These are phyloP conservation scores for Aspergillus uvarum DNA, from an alignment of 2,329 filamentous ascomycete species.

Conservation along the genomic window DNA sequence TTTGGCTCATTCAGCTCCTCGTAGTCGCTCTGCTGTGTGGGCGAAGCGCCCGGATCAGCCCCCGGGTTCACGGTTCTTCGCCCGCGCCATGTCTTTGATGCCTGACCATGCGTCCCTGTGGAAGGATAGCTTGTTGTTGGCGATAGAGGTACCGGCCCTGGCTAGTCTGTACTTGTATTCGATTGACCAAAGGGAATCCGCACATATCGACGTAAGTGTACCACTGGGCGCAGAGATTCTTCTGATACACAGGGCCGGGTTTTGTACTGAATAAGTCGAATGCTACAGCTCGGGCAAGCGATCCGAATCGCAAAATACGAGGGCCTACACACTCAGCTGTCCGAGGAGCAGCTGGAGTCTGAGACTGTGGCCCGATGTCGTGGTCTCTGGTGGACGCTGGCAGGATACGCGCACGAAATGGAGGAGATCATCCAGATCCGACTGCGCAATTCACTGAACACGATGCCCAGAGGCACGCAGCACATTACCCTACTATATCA, in stretches of 20 bases:
- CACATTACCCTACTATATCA: conserved; percentile 42
- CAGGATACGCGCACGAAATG: conserved; percentile 40
- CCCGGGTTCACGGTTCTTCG: conserved; percentile 15
- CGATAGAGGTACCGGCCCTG: conserved; percentile 41
- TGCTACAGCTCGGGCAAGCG: conserved; percentile 38
- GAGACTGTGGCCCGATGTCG: conserved; percentile 35
- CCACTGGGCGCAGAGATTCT: too few relatives aligned
- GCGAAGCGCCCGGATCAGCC: conserved; percentile 9
- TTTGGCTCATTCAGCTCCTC: conserved; percentile 20
- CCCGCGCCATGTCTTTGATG: conserved; percentile 34
- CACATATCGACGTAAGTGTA: conserved; percentile 30
- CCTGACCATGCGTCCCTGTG: conserved; percentile 38
- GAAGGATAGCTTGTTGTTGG: conserved; percentile 40
- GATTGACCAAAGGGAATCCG: conserved; percentile 40
- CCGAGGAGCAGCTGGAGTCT: conserved; percentile 35
- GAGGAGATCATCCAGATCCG: conserved; percentile 37
- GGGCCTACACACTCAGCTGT: conserved; percentile 43
- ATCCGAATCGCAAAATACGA: conserved; percentile 45
- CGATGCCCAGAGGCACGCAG: conserved; percentile 38
- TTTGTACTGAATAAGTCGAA: too few relatives aligned
- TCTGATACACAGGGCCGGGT: too few relatives aligned
- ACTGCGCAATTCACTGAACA: conserved; percentile 32
- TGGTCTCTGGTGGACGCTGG: conserved; percentile 43
- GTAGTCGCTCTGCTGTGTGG: conserved; percentile 17
- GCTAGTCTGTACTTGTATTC: conserved; percentile 41